Conservation (phyloP, 2,329 filamentous ascomycete genomes). For the Gaeumannomyces sp. region DNA sequence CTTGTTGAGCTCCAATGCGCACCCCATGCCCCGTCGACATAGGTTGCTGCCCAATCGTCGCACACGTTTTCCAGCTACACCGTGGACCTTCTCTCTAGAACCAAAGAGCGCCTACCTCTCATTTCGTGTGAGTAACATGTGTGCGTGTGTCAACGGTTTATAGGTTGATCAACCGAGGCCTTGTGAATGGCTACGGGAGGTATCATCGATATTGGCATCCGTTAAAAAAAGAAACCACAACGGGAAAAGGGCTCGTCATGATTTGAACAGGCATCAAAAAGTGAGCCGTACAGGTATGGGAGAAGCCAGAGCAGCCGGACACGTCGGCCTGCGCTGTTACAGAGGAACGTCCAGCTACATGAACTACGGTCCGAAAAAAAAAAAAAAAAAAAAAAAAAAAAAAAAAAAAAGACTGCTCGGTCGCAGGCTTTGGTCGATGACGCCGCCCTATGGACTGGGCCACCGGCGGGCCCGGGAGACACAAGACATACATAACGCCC, state of each 20-base stretch:
- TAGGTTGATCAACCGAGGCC: background rate
- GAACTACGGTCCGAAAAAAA: no score
- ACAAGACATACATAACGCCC: background rate
- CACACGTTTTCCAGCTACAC: background rate
- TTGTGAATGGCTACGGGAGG: background rate
- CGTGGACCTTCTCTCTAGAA: background rate
- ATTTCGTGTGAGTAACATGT: background rate
- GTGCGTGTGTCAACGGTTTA: background rate
- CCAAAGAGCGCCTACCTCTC: background rate
- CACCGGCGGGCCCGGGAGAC: background rate
- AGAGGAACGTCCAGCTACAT: no score
- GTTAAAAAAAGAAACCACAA: background rate
- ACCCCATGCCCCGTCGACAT: no score
- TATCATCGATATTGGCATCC: background rate
- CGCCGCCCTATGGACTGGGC: background rate
- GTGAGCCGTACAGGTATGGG: background rate
- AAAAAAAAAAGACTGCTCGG: no score
- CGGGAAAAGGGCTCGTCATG: background rate
- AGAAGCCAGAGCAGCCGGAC: no score
- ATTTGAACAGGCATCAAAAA: background rate
- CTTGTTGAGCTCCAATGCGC: no score
- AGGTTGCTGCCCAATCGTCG: background rate
- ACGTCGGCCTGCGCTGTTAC: no score
- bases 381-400: no score
- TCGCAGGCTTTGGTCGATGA: no score